Evolutionary conservation across 2,329 filamentous ascomycete genomes (phyloP), one percentile per base, ranked within the genome.

Genomic region (Bretziella fagacearum): DNA sequence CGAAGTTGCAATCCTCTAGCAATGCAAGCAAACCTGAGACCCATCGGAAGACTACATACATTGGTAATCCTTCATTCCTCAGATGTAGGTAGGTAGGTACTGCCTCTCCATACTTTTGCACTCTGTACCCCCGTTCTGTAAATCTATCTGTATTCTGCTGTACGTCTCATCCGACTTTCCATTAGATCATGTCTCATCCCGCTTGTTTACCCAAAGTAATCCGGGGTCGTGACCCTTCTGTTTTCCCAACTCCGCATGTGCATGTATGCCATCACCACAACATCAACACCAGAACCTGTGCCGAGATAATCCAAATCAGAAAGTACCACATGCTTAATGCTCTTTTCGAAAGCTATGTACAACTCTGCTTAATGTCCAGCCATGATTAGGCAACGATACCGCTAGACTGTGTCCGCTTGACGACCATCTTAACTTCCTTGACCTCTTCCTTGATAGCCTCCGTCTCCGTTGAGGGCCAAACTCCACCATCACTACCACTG

Each of bases 401-500:
- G n/a, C 27, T 20, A 23, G 17, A 6, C 20, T 32, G 8, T 22
- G 25, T 20, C 42, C 33, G 22, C 8, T 32, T 18, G 15, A 20
- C 13, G 30, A 20, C 10, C 23, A 20, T 23, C 13, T 46, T 43
- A 7, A 30, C 41, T 39, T 46, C 44, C 18, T 29, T 46, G 2
- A 37, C 33, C 33, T 30, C 35, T 17, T 26, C 15, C 22, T 18
- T 46, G 13, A 15, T 20, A 39, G 20, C 10, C 18, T 39, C 17
- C 33, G 13, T 37, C 27, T 36, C 33, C 7, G 35, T n/a, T 6
- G 36, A 22, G 5, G 44, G 44, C 18, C 33, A 40, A n/a, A 1
- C 22, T 27, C 25, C 17, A 30, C 40, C 26, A 18, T 35, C 39
- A 37, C 42, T 44, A 18, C 23, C 46, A 41, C 46, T 44, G 1